Evolutionary conservation across 1,284 basidiomycete genomes (phyloP), one percentile per base, ranked within the genome.

Genomic region (Xerocomus minutiporus): DNA sequence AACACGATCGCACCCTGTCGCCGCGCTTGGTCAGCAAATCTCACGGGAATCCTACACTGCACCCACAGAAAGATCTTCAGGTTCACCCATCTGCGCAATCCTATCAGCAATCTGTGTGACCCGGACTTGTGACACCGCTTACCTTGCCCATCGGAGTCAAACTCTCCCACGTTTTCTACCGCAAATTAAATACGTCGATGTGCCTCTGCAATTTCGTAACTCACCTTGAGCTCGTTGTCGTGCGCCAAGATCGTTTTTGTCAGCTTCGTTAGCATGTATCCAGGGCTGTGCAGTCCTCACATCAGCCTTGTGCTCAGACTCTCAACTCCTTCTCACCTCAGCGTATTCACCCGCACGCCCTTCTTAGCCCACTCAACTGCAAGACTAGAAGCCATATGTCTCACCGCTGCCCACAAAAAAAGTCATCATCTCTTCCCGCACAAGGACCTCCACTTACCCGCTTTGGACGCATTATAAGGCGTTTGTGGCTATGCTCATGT

Each of bases 401-500:
- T 86, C 32, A 95, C 92, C 49, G 91, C 91, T 82, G 58, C 29
- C 29, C 38, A 39, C 17, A 35, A 46, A 34, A 52, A 47, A 55
- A 25, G 51, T 64, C 49, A 62, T 12, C 7, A 1, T 9, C 9
- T 39, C 11, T 20, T 17, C 17, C 5, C 29, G 20, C 20, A 25
- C 29, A 15, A n/a, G 28, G 15, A 9, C 11, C 25, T 7, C 3
- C 35, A 60, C 76, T 60, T 60, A 85, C 86, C 87, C 44, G 88
- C 88, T 75, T 91, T 95, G 42, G 93, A 94, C n/a, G 91, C 88
- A 71, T 97, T 98, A 74, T 98, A 98, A 0, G 95, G 94, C 1
- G 91, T 91, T 79, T 98, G 95, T 36, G 82, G 83, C 81, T 97
- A 77, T 20, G 62, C 32, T 50, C 41, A 17, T 2, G 35, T 54